Base-by-base conservation (phyloP, 1,139 yeast species). In the Hyphopichia wangnamkhiaoensis region DNA sequence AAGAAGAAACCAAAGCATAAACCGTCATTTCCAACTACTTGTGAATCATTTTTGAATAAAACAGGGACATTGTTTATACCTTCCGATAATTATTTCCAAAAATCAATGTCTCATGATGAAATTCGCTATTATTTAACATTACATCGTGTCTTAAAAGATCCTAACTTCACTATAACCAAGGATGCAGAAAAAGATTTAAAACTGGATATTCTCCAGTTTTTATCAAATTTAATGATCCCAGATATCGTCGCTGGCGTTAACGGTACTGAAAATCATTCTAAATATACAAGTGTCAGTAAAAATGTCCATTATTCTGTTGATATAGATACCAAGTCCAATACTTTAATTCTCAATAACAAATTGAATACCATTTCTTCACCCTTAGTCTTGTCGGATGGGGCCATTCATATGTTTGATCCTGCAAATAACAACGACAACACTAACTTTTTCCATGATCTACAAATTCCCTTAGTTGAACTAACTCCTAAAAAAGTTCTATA, bases 401-500 rank as follows among this genome's bases (percentile, higher is more conserved):
- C 85, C 0, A 54, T 84, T 0, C 93, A 90, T 55, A 54, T 79
- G 3, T 82, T 84, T 39, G 60, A 58, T 12, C 17, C 35, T 2
- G 30, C 35, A 0, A 34, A 37, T 8, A 38, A 49, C 50, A 58
- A 65, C 18, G 49, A 62, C 16, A 33, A 63, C 13, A 40, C 61
- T 28, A 33, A 47, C 17, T 62, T 77, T 41, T 60, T 79, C 31
- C 42, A 58, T 0, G 50, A 61, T 1, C 48, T 68, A 10, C 54
- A 50, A 4, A 47, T 65, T 3, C 52, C 58, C 1, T 37, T 54
- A 3, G 63, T 71, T 6, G 59, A 63, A 0, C 79, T 87, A 62
- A 80, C 81, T n/a, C 85, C 91, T 0, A 73, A 84, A 47, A 89
- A 84, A 54, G 80, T 86, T 38, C 64, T 91, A 7, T 73, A 77